Evolutionary conservation across 2,329 filamentous ascomycete species (phyloP).

Genomic region (Periconia sp.): DNA sequence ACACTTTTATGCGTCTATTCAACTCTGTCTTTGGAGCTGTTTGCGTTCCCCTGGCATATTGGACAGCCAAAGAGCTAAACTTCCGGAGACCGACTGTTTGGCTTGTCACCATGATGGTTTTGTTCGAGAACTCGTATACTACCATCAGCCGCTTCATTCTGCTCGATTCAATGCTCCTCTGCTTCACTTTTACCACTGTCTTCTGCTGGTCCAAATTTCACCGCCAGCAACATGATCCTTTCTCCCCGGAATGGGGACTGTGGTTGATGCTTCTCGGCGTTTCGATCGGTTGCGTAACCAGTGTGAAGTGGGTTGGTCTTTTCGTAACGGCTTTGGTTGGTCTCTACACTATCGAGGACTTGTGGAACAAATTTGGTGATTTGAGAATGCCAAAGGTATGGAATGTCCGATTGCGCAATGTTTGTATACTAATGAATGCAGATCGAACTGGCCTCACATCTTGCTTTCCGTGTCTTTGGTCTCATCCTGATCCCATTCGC

Average conservation of each 20-base stretch:
- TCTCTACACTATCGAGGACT: conserved; percentile 91
- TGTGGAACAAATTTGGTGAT: conserved; percentile 98
- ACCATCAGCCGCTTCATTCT: conserved; percentile 98
- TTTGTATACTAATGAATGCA: conserved; percentile 34
- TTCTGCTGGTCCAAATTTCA: conserved; percentile 98
- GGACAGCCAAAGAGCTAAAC: conserved; percentile 86
- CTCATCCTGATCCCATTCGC: conserved; percentile 86
- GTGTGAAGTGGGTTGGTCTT: conserved; percentile 96
- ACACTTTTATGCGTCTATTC: conserved; percentile 98
- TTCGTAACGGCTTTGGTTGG: conserved; percentile 95
- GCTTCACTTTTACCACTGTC: conserved; percentile 96
- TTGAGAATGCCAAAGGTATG: conserved; percentile 80
- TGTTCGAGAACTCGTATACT: conserved; percentile 99
- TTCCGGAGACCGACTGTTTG: conserved; percentile 86
- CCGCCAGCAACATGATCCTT: conserved; percentile 79
- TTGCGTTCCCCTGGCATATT: conserved; percentile 93
- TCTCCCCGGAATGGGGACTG: conserved; percentile 87
- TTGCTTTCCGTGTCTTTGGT: conserved; percentile 77
- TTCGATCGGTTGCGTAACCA: conserved; percentile 97
- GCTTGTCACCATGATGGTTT: conserved; percentile 93
- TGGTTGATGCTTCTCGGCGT: conserved; percentile 94
- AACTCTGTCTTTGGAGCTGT: conserved; percentile 93
- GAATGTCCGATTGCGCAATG: background rate
- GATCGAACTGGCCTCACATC: conserved; percentile 72
- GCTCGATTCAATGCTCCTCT: conserved; percentile 96